Conservation (phyloP, 208 protist species). For the Leishmania tropica region DNA sequence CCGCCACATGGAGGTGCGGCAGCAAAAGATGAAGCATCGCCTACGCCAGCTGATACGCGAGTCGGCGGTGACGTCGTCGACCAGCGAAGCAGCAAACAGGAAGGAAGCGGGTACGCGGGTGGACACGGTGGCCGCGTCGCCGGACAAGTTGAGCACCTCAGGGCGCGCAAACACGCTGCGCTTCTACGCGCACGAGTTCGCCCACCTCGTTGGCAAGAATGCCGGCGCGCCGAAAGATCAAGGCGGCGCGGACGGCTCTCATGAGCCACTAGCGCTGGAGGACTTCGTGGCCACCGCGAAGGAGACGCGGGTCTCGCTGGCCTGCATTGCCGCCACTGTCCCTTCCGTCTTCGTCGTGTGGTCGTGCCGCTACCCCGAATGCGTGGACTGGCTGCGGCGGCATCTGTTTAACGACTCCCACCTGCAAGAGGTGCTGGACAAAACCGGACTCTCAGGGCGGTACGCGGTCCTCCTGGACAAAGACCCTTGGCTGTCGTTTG, state of each 20-base stretch:
- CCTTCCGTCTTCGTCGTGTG: conserved; percentile 82
- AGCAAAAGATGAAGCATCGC: conserved; percentile 57
- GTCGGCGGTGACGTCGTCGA: background rate
- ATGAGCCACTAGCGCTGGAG: conserved; percentile 13
- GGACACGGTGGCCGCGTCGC: background rate
- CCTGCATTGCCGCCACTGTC: conserved; percentile 48
- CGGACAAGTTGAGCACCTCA: background rate
- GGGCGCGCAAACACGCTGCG: conserved; percentile 15
- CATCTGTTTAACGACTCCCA: conserved; percentile 62
- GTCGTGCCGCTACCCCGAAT: conserved; percentile 60
- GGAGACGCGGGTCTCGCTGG: conserved; percentile 62
- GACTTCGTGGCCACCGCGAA: conserved; percentile 56
- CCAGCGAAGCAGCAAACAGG: background rate
- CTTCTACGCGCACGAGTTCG: conserved; percentile 36
- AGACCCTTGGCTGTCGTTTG: conserved; percentile 76
- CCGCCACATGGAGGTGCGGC: conserved; percentile 52
- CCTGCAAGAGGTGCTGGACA: conserved; percentile 26
- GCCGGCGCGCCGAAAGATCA: background rate
- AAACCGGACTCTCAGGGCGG: conserved; percentile 29
- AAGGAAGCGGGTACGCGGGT: too few species aligned
- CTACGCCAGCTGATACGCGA: conserved; percentile 55
- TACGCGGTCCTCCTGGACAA: conserved; percentile 36
- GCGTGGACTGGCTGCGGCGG: conserved; percentile 62
- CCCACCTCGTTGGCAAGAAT: conserved; percentile 11
- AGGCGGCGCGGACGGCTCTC: background rate